Conservation (phyloP, 352 stramenopile genomes). For the Blastocystis sp. region DNA sequence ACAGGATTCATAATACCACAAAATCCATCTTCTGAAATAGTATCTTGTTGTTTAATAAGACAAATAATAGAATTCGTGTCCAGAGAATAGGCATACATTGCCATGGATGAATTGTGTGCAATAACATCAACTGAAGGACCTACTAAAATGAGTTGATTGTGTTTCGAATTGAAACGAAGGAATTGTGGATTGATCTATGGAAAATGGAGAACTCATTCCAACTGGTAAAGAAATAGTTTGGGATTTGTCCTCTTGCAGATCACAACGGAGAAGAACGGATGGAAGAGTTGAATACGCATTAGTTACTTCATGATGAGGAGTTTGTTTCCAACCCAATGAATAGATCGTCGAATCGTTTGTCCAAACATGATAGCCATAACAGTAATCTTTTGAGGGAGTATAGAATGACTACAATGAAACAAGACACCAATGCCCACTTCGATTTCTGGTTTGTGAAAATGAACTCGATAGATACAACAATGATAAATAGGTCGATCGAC, state of each 20-base stretch:
- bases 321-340: slow-evolving; percentile 3
- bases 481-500: background rate
- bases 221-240: background rate
- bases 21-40: background rate
- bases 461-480: background rate
- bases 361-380: background rate
- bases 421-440: background rate
- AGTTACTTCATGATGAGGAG: background rate
- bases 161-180: background rate
- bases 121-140: background rate
- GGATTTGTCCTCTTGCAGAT: background rate
- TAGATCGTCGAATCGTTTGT: background rate
- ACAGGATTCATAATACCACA: background rate
- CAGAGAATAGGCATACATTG: background rate
- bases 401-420: background rate
- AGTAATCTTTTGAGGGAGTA: background rate
- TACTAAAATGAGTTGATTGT: background rate
- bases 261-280: background rate
- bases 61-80: background rate
- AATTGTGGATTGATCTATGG: slow-evolving; percentile 26
- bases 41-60: background rate
- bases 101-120: slow-evolving; percentile 34
- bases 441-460: background rate
- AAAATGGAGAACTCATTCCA: no score
- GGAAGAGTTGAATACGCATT: slow-evolving; percentile 11